These are phyloP conservation scores for Sequoiadendron giganteum DNA, from an alignment of 75 land plant species.

Conservation along the genomic window DNA sequence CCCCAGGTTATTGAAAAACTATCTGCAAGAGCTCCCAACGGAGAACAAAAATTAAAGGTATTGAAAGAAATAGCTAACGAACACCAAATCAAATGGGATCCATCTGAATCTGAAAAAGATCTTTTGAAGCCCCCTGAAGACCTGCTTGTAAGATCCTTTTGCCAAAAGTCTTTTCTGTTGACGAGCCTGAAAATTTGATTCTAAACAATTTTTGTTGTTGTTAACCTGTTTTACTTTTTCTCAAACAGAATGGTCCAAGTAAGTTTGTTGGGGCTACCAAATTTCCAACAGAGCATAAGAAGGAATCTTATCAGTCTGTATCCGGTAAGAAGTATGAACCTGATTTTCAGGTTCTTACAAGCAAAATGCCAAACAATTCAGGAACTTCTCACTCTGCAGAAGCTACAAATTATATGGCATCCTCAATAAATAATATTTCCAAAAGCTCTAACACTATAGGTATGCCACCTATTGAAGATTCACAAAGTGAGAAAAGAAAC, in stretches of 20 bases:
- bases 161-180: not conserved
- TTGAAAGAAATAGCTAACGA: conserved; percentile 87
- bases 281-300: conserved; percentile 1
- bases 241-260: conserved; percentile 50
- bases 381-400: conserved; percentile 7
- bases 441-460: conserved; percentile 17
- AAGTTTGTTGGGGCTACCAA: conserved; percentile 23
- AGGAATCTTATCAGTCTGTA: conserved; percentile 12
- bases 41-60: conserved; percentile 70
- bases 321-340: conserved; percentile 16
- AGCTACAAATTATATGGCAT: not conserved
- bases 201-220: not conserved
- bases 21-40: conserved; percentile 78
- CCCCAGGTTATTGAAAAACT: conserved; percentile 88
- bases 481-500: not conserved
- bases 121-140: conserved; percentile 55
- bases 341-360: not conserved
- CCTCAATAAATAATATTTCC: conserved; percentile 11
- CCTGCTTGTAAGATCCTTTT: conserved; percentile 63
- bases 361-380: conserved; percentile 15
- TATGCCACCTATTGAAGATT: conserved; percentile 6
- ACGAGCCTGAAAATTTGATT: not conserved
- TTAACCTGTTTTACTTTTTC: conserved; percentile 4
- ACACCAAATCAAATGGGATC: conserved; percentile 86
- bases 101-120: conserved; percentile 58